Evolutionary conservation across 768 basidiomycete genomes (phyloP), one percentile per base, ranked within the genome.

Genomic region (Agrocybe pediades): DNA sequence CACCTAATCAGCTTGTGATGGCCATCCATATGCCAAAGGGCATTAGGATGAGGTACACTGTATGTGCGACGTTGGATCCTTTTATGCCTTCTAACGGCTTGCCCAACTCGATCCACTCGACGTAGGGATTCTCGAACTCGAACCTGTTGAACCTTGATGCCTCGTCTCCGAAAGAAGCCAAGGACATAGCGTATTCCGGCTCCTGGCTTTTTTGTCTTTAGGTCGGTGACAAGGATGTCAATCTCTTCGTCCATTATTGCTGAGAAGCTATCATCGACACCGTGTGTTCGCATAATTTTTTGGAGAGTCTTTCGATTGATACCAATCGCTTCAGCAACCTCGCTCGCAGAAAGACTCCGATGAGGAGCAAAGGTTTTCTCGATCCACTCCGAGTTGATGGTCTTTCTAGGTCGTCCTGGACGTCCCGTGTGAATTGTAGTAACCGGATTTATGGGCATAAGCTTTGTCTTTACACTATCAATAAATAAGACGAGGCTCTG

Each of bases 1-100:
- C 60, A 61, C 6, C 26, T 21, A 13, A 58, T 61, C 2, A 61
- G 24, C 26, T 61, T 61, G 30, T 61, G 60, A 24, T 61, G 60
- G 1, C 60, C 54, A 48, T 61, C 54, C 6, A 58, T 49, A 30
- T 61, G 60, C 60, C 60, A 61, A 2, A 58, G 20, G 0, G 60
- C 45, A 41, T 61, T 54, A 0, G 56, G 60, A 4, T 46, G 33
- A 17, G 44, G 40, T 9, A 57, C 56, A n/a, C n/a, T 29, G 26
- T 58, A 61, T 5, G 26, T 41, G 15, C 29, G n/a, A 25, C 20
- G 17, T 19, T 26, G 6, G 11, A n/a, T 21, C 15, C 17, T 26
- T 24, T 44, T 9, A 26, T 41, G 53, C 5, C 30, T 25, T 17
- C 45, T n/a, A 15, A 58, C 19, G 0, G 29, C 51, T 8, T 45